Conservation (phyloP, 2,329 filamentous ascomycete species). For the Elsinoe australis region DNA sequence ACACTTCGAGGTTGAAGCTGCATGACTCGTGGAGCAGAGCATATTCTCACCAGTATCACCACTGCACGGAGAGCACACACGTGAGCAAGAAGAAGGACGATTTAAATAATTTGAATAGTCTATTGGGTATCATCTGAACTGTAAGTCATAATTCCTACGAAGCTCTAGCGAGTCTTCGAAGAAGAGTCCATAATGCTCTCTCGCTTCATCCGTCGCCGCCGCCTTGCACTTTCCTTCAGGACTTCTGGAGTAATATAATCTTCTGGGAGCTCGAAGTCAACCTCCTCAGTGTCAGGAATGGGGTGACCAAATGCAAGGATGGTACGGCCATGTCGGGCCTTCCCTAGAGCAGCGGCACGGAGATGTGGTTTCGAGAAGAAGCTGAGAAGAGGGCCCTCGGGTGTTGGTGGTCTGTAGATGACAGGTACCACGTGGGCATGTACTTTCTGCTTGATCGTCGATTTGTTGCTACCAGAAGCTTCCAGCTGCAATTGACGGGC, state of each 20-base stretch:
- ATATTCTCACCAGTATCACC: too few species aligned
- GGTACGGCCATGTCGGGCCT: constrained; percentile 60
- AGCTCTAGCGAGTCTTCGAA: constrained; percentile 23
- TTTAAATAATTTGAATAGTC: not conserved
- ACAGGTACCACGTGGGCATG: constrained; percentile 28
- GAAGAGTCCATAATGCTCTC: constrained; percentile 34
- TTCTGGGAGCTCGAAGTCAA: constrained; percentile 67
- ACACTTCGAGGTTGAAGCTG: too few species aligned
- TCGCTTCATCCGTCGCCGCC: constrained; percentile 54
- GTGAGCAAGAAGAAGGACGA: too few species aligned
- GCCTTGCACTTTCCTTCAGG: constrained; percentile 52
- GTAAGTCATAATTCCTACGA: constrained; percentile 9
- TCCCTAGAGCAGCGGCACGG: constrained; percentile 69
- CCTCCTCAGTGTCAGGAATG: constrained; percentile 62
- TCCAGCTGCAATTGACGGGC: constrained; percentile 71
- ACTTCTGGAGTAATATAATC: constrained; percentile 48
- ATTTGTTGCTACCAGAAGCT: constrained; percentile 16
- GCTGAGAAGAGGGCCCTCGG: constrained; percentile 64
- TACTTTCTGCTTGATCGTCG: constrained; percentile 18
- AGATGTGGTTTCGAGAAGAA: constrained; percentile 78
- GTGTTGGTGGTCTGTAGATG: constrained; percentile 26
- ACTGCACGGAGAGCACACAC: too few species aligned
- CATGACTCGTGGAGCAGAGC: not conserved
- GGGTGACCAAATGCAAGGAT: constrained; percentile 74
- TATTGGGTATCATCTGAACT: constrained; percentile 4